phyloP scores from a whole-genome alignment of 805 yeast species.

The Zygosaccharomyces lentus region DNA sequence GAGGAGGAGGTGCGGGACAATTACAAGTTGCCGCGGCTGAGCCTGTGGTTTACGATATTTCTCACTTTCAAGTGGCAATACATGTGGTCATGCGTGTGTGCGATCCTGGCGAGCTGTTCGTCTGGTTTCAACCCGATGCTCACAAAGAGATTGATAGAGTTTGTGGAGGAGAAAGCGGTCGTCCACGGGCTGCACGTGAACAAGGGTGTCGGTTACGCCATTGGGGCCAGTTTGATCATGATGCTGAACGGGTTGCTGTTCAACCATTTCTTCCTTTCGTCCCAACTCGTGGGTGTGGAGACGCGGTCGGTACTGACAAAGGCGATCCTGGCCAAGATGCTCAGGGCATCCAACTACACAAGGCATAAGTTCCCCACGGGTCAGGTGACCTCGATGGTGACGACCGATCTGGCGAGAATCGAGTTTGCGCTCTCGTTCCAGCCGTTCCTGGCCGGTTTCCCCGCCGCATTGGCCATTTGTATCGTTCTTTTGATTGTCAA shows the following conservation, averaged over 20 bases:
- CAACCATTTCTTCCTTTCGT: slow-evolving; percentile 60
- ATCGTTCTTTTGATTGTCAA: slow-evolving; percentile 60
- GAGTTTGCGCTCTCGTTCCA: slow-evolving; percentile 72
- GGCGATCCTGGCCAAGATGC: slow-evolving; percentile 64
- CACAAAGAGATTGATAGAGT: slow-evolving; percentile 58
- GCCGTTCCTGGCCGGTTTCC: slow-evolving; percentile 60
- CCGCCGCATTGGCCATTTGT: slow-evolving; percentile 58
- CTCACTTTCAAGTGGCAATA: slow-evolving; percentile 50
- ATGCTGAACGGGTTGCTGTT: slow-evolving; percentile 44
- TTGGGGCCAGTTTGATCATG: slow-evolving; percentile 62
- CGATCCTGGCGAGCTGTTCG: slow-evolving; percentile 45
- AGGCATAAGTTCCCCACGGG: slow-evolving; percentile 61
- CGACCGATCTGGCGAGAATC: slow-evolving; percentile 76
- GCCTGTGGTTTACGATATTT: slow-evolving; percentile 43
- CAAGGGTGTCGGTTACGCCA: slow-evolving; percentile 69
- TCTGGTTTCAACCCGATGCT: slow-evolving; percentile 61
- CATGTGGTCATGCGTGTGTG: slow-evolving; percentile 40
- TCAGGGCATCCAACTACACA: slow-evolving; percentile 54
- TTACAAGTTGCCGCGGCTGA: slow-evolving; percentile 25
- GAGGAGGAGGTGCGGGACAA: slow-evolving; percentile 38
- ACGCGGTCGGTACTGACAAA: slow-evolving; percentile 67
- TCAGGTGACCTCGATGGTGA: slow-evolving; percentile 68
- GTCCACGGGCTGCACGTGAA: slow-evolving; percentile 43
- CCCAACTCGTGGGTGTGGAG: slow-evolving; percentile 65
- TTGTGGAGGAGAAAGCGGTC: slow-evolving; percentile 49